phyloP scores from a whole-genome alignment of 1,139 yeast species.

The Protomyces macrosporus region DNA sequence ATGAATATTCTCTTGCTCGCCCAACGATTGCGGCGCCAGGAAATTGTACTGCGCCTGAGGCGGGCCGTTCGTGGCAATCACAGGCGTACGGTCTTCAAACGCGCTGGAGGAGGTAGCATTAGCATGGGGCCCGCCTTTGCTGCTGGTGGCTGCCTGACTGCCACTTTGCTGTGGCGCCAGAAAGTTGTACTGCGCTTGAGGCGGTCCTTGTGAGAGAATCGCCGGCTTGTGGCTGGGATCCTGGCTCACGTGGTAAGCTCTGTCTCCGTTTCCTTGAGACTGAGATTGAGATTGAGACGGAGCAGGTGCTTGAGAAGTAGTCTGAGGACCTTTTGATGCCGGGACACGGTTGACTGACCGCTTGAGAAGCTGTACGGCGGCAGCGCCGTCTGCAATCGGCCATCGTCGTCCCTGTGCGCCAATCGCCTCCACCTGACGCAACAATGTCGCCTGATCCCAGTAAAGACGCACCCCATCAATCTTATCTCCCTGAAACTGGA shows the following conservation, averaged over 20 bases:
- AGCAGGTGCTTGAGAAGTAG: conserved; percentile 3
- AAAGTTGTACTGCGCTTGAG: conserved; percentile 7
- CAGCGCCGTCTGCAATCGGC: conserved; percentile 35
- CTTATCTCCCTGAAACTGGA: conserved; percentile 31
- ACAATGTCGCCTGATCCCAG: conserved; percentile 38
- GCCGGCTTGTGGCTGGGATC: neutral
- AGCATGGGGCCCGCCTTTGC: neutral
- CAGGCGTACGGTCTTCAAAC: conserved; percentile 1
- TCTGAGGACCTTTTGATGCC: neutral
- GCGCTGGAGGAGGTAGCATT: conserved; percentile 1
- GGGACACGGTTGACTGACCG: neutral
- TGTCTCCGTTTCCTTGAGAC: neutral
- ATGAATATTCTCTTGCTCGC: conserved; percentile 3
- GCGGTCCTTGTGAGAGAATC: neutral
- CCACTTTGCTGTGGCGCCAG: neutral
- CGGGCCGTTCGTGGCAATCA: conserved; percentile 1
- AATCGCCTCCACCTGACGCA: conserved; percentile 36
- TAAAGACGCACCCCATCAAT: conserved; percentile 33
- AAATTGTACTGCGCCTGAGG: conserved; percentile 23
- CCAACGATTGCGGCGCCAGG: neutral
- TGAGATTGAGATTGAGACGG: conserved; percentile 2
- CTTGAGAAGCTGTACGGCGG: conserved; percentile 30
- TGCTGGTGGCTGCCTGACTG: neutral
- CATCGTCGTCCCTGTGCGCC: conserved; percentile 37
- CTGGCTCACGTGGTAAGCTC: neutral